Conservation (phyloP, 306 rosid genomes). For the Delonix regia region DNA sequence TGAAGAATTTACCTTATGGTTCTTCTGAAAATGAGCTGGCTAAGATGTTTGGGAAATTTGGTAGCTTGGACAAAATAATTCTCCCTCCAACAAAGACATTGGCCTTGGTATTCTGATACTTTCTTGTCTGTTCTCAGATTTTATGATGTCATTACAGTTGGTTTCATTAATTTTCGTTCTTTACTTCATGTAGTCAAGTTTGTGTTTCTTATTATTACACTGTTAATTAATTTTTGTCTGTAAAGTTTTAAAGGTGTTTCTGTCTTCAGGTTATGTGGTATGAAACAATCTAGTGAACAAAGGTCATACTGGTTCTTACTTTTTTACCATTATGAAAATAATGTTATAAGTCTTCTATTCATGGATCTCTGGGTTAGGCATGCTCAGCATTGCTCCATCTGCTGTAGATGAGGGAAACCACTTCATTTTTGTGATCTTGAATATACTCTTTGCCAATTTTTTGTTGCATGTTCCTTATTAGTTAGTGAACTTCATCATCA, state of each 20-base stretch:
- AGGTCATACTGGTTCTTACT: neutral
- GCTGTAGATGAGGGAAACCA: neutral
- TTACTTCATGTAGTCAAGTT: neutral
- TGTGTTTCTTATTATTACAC: neutral
- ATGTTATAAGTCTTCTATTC: neutral
- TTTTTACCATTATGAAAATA: neutral
- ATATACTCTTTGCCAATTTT: slow-evolving; percentile 16
- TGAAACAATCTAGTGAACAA: neutral
- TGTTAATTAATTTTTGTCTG: slow-evolving; percentile 11
- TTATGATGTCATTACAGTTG: slow-evolving; percentile 20
- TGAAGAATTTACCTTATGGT: slow-evolving; percentile 91
- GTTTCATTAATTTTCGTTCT: slow-evolving; percentile 6
- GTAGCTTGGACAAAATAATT: slow-evolving; percentile 84
- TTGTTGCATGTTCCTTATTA: neutral
- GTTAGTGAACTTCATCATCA: slow-evolving; percentile 9
- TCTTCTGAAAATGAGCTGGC: slow-evolving; percentile 82
- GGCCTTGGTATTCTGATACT: slow-evolving; percentile 70
- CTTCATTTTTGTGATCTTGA: neutral
- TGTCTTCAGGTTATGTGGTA: neutral
- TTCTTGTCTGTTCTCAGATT: slow-evolving; percentile 3
- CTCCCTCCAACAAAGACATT: slow-evolving; percentile 85
- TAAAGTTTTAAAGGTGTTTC: slow-evolving; percentile 10
- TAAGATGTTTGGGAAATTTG: slow-evolving; percentile 82
- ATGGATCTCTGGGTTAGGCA: neutral
- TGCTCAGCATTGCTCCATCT: slow-evolving; percentile 7